phyloP scores from a whole-genome alignment of 768 basidiomycete genomes.

The Lyophyllum atratum region DNA sequence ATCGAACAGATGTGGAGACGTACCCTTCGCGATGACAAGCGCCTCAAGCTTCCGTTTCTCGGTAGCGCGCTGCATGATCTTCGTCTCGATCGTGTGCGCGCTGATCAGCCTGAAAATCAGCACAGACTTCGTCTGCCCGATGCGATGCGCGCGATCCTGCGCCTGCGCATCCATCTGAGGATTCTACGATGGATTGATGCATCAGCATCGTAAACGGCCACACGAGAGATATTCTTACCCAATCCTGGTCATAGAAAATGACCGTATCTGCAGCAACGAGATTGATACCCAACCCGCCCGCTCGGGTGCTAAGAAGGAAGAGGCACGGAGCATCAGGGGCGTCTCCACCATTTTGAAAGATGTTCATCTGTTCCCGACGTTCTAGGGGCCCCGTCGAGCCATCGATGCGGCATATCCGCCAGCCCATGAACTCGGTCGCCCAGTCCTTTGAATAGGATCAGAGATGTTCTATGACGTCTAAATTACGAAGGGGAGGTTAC shows the following conservation, averaged over 20 bases:
- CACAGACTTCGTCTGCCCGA: conserved; percentile 91
- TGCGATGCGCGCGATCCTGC: conserved; percentile 93
- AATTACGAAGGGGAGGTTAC: conserved; percentile 35
- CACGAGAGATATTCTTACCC: conserved; percentile 50
- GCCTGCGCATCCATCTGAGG: conserved; percentile 98
- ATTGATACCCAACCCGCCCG: conserved; percentile 82
- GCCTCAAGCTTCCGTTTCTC: conserved; percentile 92
- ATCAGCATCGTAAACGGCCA: not conserved
- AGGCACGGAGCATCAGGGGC: conserved; percentile 63
- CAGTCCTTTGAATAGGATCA: conserved; percentile 62
- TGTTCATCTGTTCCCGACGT: conserved; percentile 82
- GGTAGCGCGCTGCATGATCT: conserved; percentile 84
- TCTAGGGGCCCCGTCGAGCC: conserved; percentile 80
- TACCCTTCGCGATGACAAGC: conserved; percentile 92
- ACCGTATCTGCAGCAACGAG: conserved; percentile 86
- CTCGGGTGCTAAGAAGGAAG: conserved; percentile 80
- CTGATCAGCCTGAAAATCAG: conserved; percentile 87
- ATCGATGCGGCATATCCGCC: conserved; percentile 90
- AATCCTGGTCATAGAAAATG: conserved; percentile 92
- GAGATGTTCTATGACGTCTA: conserved; percentile 2
- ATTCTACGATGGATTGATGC: conserved; percentile 49
- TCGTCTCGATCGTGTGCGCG: conserved; percentile 88
- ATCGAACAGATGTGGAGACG: conserved; percentile 3
- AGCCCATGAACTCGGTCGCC: conserved; percentile 82
- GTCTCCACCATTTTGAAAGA: conserved; percentile 77